Evolutionary conservation across 2,329 filamentous ascomycete genomes (phyloP), one percentile per base, ranked within the genome.

Genomic region (Exophiala sp.): DNA sequence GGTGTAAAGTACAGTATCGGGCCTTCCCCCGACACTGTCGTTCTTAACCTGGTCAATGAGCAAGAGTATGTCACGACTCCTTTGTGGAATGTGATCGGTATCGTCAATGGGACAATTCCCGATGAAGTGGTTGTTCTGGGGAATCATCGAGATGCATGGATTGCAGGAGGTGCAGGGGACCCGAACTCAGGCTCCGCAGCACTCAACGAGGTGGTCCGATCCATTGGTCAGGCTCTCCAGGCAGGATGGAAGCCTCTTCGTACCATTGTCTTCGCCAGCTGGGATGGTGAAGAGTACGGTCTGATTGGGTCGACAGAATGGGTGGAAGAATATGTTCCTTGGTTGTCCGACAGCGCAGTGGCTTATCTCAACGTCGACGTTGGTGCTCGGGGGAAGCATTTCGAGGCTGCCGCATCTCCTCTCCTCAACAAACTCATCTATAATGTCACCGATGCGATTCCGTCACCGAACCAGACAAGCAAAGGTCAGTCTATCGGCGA

Each of bases 111-210:
- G 8, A 59, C 59, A 2, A 81, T 93, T 29, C 74, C 82, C 0
- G 82, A 95, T 60, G 89, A 96, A 63, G 88, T 95, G 1, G 75
- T 98, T 39, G 77, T 98, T 2, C 72, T 97, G 24, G 89, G 90
- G n/a, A 95, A 95, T 63, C 90, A 95, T 64, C 81, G 89, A 27
- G 89, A 95, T 68, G 87, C 90, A 0, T 94, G 88, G 88, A 84
- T 91, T 61, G 83, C 83, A 16, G 88, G 88, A n/a, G 87, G 88
- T 19, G 86, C 86, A 13, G 85, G 76, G 10, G 88, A 94, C 60
- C 88, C 88, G 1, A 91, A 91, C 71, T 86, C 83, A 55, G 88
- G 88, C 54, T 89, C 85, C 13, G 85, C 88, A 2, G 80, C 83
- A 0, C 67, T 94, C 38, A 89, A 88, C 57, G 88, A 94, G 60